These are phyloP conservation scores for Candida tammaniensis DNA, from an alignment of 805 yeast species.

Conservation along the genomic window DNA sequence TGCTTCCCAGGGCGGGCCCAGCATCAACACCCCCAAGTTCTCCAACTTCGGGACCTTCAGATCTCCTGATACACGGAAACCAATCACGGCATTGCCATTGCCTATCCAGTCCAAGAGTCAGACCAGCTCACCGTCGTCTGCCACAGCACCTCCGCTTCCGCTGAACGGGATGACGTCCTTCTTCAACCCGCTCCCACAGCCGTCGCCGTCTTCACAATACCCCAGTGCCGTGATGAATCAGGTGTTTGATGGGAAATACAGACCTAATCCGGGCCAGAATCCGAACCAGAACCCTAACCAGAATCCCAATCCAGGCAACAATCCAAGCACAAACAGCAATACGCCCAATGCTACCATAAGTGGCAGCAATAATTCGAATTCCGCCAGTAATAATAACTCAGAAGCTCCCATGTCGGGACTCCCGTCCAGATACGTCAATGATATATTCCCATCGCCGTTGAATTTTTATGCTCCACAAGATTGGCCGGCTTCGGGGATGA, in stretches of 20 bases:
- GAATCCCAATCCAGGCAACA: conserved; percentile 12
- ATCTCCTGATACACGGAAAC: conserved; percentile 30
- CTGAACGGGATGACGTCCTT: conserved; percentile 18
- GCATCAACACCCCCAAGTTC: conserved; percentile 18
- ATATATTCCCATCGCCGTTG: conserved; percentile 79
- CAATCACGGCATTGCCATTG: conserved; percentile 31
- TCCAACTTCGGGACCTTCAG: conserved; percentile 23
- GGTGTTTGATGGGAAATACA: conserved; percentile 17
- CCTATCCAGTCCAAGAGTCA: conserved; percentile 37
- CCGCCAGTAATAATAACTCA: conserved; percentile 5
- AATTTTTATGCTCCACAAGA: conserved; percentile 60
- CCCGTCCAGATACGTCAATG: conserved; percentile 69
- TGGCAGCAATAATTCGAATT: conserved; percentile 5
- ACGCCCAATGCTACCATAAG: too few relatives aligned
- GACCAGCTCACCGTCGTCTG: conserved; percentile 38
- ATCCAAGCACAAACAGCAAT: too few relatives aligned
- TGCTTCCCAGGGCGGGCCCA: conserved; percentile 11
- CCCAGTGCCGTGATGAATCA: conserved; percentile 27
- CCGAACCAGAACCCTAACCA: conserved; percentile 9
- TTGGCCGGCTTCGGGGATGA: conserved; percentile 40
- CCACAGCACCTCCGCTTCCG: conserved; percentile 40
- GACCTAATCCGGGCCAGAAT: conserved; percentile 11
- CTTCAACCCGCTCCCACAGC: conserved; percentile 25
- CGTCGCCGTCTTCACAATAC: conserved; percentile 21
- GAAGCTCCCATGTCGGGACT: conserved; percentile 71